Percentiles rank a stretch among this genome's conserved stretches.
These are phyloP conservation scores for Pichia thaimueangensis DNA, from an alignment of 805 yeast genomes.

Conservation along the genomic window DNA sequence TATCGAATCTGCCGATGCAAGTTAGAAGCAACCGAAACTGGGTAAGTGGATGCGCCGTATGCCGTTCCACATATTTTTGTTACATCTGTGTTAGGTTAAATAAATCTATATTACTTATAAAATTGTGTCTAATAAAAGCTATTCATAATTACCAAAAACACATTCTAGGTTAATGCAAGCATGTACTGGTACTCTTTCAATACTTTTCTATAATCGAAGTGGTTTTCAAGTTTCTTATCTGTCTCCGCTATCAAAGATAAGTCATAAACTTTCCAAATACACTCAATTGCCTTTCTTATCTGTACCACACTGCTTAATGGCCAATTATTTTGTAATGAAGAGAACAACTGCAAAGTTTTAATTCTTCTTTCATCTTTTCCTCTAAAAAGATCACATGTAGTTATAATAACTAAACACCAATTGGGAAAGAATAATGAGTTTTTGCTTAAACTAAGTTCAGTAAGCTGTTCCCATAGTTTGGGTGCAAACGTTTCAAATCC, in stretches of 20 bases:
- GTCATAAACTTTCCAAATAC: slow-evolving; percentile 28
- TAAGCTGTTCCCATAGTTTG: slow-evolving; percentile 10
- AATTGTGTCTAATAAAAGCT: no score
- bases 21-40: no score
- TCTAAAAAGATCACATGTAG: slow-evolving; percentile 16
- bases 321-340: slow-evolving; percentile 21
- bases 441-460: slow-evolving; percentile 10
- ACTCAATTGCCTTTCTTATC: slow-evolving; percentile 21
- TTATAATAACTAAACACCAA: slow-evolving; percentile 28
- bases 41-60: no score
- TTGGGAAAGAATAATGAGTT: slow-evolving; percentile 24
- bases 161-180: slow-evolving; percentile 24
- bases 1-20: no score
- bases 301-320: slow-evolving; percentile 24
- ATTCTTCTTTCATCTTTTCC: slow-evolving; percentile 17
- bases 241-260: slow-evolving; percentile 10
- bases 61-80: no score
- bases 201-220: slow-evolving; percentile 27
- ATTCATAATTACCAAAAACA: no score
- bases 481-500: slow-evolving; percentile 11
- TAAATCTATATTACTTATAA: no score
- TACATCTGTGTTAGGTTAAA: no score
- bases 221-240: slow-evolving; percentile 1
- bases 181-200: slow-evolving; percentile 20
- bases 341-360: slow-evolving; percentile 17